phyloP scores from a whole-genome alignment of 73 alveolate species.

The Paramecium biaurelia region DNA sequence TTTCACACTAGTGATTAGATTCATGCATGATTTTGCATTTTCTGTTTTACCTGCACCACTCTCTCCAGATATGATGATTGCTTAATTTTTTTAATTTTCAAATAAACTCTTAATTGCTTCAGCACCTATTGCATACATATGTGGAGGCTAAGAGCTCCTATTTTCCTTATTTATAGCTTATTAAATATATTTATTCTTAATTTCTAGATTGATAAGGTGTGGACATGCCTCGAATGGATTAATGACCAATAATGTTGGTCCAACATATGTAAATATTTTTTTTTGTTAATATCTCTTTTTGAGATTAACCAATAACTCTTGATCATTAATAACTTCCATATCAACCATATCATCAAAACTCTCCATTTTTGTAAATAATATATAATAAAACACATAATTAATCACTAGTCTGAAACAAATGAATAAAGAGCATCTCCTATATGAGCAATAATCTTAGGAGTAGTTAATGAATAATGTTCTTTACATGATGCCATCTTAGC shows the following conservation, averaged over 20 bases:
- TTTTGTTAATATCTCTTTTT: conserved; percentile 80
- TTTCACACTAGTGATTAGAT: conserved; percentile 76
- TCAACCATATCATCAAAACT: conserved; percentile 84
- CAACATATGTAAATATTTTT: conserved; percentile 94
- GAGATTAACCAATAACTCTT: conserved; percentile 82
- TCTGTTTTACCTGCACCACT: conserved; percentile 99
- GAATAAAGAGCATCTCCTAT: conserved; percentile 55
- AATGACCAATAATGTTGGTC: conserved; percentile 92
- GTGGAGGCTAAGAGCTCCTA: conserved; percentile 81
- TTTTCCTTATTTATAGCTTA: conserved; percentile 51
- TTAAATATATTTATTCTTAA: conserved; percentile 38
- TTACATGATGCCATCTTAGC: conserved; percentile 71
- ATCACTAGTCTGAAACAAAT: neutral
- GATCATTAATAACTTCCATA: conserved; percentile 78
- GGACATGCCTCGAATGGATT: conserved; percentile 92
- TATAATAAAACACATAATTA: neutral
- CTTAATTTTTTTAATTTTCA: conserved; percentile 80
- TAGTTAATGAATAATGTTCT: conserved; percentile 77
- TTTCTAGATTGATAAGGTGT: conserved; percentile 75
- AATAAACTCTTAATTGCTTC: conserved; percentile 82
- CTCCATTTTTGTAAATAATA: neutral
- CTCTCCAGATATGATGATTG: conserved; percentile 98
- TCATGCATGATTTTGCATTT: conserved; percentile 96
- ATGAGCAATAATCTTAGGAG: conserved; percentile 86
- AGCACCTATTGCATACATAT: conserved; percentile 90